phyloP scores from a whole-genome alignment of 192 early-diverging fungal species.

The Entomortierella lignicola region DNA sequence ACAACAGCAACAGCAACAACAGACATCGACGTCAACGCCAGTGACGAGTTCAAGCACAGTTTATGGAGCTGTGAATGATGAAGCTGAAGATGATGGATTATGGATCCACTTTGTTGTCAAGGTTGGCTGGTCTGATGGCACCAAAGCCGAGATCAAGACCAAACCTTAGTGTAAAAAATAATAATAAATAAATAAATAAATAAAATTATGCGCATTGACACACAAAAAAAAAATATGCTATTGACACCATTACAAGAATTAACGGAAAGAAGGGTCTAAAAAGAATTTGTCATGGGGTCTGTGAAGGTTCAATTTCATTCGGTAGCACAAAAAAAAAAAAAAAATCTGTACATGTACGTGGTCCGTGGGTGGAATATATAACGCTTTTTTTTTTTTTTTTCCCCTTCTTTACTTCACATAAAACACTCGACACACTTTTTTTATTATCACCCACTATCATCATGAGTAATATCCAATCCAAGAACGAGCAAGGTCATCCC shows the following conservation, averaged over 20 bases:
- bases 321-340: no score
- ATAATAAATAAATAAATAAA: background rate
- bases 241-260: no score
- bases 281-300: no score
- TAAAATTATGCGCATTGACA: background rate
- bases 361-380: no score
- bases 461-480: background rate
- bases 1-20: constrained; percentile 4
- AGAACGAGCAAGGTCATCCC: background rate
- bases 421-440: no score
- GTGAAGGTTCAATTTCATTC: no score
- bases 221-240: no score
- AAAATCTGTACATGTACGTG: no score
- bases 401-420: background rate
- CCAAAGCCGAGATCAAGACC: constrained; percentile 6
- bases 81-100: constrained; percentile 41
- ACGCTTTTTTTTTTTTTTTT: constrained; percentile 6
- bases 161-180: background rate
- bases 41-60: background rate
- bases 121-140: constrained; percentile 43
- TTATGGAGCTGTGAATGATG: constrained; percentile 3
- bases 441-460: no score
- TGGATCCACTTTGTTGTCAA: constrained; percentile 56
- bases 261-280: no score
- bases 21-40: background rate